Conservation (phyloP, 345 rosid genomes). For the Microthlaspi erraticum region DNA sequence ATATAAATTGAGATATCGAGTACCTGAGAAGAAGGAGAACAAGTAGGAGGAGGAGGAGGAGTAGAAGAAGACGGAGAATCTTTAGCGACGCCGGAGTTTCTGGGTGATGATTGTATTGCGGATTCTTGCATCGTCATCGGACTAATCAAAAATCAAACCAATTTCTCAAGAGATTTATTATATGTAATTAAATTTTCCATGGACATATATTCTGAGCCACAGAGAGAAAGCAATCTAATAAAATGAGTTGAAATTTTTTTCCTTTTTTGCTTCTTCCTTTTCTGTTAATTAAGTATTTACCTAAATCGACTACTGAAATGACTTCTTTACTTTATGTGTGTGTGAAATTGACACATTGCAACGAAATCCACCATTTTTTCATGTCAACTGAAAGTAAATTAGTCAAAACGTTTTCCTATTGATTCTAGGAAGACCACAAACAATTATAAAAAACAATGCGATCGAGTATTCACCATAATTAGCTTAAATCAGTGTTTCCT, state of each 20-base stretch:
- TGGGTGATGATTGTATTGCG: not conserved
- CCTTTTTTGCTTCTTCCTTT: not conserved
- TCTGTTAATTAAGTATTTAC: not conserved
- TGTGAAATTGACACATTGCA: too few relatives aligned
- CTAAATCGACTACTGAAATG: slow-evolving; percentile 8
- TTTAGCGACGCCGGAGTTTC: not conserved
- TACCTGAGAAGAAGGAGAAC: slow-evolving; percentile 40
- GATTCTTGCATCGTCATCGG: slow-evolving; percentile 36
- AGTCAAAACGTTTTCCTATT: too few relatives aligned
- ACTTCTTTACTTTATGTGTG: not conserved
- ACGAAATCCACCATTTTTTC: too few relatives aligned
- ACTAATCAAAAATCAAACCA: not conserved
- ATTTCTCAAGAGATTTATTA: not conserved
- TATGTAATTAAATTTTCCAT: not conserved
- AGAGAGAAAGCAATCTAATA: slow-evolving; percentile 12
- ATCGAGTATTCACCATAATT: too few relatives aligned
- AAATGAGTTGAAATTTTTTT: slow-evolving; percentile 15
- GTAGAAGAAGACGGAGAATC: slow-evolving; percentile 14
- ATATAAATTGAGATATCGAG: not conserved
- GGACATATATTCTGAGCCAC: slow-evolving; percentile 28
- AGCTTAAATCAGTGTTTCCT: too few relatives aligned
- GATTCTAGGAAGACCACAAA: too few relatives aligned
- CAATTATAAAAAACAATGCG: too few relatives aligned
- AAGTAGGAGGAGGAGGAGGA: not conserved
- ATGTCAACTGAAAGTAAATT: too few relatives aligned